Percentiles rank a stretch among this genome's conserved stretches.
Conservation (phyloP, 441 rosid genomes). For the Gossypium laxum region DNA sequence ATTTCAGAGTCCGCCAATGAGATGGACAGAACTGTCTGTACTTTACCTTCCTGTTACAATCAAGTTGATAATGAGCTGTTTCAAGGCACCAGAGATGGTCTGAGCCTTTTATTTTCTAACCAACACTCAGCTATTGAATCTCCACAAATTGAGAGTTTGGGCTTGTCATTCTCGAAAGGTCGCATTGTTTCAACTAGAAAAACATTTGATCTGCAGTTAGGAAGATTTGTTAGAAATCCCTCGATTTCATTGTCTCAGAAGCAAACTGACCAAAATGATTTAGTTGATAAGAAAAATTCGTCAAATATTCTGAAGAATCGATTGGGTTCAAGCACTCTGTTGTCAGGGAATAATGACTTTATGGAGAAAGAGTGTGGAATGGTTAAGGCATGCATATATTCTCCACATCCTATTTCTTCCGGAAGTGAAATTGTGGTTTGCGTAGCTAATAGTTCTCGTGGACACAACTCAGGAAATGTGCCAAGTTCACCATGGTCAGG, state of each 20-base stretch:
- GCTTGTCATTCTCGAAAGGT: conserved; percentile 34
- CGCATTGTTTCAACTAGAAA: conserved; percentile 32
- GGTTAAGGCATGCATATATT: conserved; percentile 69
- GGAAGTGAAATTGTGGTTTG: conserved; percentile 50
- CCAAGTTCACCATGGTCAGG: conserved; percentile 55
- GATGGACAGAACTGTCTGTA: conserved; percentile 37
- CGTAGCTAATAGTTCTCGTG: conserved; percentile 42
- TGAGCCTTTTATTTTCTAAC: conserved; percentile 52
- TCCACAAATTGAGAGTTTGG: conserved; percentile 24
- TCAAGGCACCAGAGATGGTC: conserved; percentile 51
- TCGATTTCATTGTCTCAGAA: conserved; percentile 20
- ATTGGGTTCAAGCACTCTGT: conserved; percentile 25
- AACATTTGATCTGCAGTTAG: conserved; percentile 20
- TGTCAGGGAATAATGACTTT: conserved; percentile 31
- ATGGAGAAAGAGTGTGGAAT: conserved; percentile 35
- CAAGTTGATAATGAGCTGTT: conserved; percentile 41
- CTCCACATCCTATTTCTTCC: conserved; percentile 48
- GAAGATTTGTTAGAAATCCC: conserved; percentile 34
- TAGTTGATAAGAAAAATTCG: conserved; percentile 24
- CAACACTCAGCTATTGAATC: conserved; percentile 26
- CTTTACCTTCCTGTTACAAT: conserved; percentile 70
- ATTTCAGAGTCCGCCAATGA: conserved; percentile 52
- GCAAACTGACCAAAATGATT: conserved; percentile 26
- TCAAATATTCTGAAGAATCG: conserved; percentile 25
- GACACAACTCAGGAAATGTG: conserved; percentile 31